Evolutionary conservation across 306 rosid genomes (phyloP).

Genomic region (Acacia acuminata): DNA sequence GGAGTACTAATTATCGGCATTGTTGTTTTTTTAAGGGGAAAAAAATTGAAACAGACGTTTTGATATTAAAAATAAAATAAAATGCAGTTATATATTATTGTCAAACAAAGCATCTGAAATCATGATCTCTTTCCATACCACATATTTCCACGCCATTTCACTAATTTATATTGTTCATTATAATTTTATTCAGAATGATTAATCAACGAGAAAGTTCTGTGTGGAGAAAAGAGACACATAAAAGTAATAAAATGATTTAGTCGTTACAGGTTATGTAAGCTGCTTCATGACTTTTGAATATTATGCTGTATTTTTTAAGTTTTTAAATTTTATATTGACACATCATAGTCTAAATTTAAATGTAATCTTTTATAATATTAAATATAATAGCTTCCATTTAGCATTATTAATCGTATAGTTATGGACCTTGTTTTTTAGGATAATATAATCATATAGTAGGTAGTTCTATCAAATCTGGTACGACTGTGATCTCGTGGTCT

Average conservation of each 20-base stretch:
- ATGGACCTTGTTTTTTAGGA: neutral
- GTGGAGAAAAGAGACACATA: neutral
- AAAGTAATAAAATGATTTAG: neutral
- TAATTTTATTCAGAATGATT: neutral
- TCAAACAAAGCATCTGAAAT: constrained; percentile 1
- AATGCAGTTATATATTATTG: neutral
- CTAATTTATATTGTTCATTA: neutral
- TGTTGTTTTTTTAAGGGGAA: neutral
- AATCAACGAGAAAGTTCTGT: neutral
- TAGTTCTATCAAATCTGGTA: neutral
- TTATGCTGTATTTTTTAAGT: neutral
- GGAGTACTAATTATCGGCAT: neutral
- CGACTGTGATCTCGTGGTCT: too few species aligned
- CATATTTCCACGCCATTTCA: neutral
- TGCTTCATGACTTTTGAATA: neutral
- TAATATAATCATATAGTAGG: neutral
- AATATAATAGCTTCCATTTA: neutral
- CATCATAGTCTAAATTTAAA: neutral
- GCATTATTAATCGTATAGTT: neutral
- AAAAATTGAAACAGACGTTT: neutral
- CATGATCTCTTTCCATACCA: neutral
- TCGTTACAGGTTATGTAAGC: neutral
- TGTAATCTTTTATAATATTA: neutral
- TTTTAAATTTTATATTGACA: neutral
- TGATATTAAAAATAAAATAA: neutral